Conservation (phyloP, 768 basidiomycete genomes). For the Termitomyces bulborhizus region DNA sequence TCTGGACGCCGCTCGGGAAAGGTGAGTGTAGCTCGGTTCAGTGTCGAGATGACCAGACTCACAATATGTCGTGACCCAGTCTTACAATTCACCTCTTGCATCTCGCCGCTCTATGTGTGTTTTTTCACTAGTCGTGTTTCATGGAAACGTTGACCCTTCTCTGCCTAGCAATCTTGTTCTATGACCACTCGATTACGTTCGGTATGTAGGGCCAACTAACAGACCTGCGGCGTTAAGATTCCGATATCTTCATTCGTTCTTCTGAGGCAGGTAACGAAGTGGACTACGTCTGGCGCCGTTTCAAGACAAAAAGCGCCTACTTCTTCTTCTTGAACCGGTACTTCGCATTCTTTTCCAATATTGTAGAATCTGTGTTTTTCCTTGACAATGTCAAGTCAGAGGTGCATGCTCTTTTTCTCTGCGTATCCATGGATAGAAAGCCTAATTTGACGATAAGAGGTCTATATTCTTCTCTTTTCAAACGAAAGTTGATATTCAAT, state of each 20-base stretch:
- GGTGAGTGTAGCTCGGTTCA: background rate
- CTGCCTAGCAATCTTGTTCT: background rate
- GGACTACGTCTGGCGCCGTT: constrained; percentile 7
- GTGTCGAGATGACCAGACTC: background rate
- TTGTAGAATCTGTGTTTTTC: background rate
- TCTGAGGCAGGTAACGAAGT: constrained; percentile 3
- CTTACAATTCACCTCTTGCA: background rate
- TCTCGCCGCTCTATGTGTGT: background rate
- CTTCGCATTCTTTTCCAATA: constrained; percentile 1
- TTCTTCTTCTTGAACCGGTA: constrained; percentile 6
- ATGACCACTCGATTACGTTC: background rate
- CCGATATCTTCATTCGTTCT: background rate
- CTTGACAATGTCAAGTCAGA: background rate
- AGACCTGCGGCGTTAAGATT: background rate
- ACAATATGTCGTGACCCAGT: background rate
- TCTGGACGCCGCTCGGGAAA: background rate
- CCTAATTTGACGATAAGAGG: background rate
- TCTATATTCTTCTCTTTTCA: background rate
- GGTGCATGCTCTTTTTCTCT: background rate
- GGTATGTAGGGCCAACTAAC: background rate
- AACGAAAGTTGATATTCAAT: background rate
- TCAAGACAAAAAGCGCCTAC: constrained; percentile 2
- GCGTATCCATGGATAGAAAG: too few relatives aligned
- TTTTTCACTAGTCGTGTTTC: background rate
- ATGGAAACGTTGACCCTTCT: background rate